These are phyloP conservation scores for Chrysanthemum seticuspe DNA, from an alignment of 129 eudicot species.

Conservation along the genomic window DNA sequence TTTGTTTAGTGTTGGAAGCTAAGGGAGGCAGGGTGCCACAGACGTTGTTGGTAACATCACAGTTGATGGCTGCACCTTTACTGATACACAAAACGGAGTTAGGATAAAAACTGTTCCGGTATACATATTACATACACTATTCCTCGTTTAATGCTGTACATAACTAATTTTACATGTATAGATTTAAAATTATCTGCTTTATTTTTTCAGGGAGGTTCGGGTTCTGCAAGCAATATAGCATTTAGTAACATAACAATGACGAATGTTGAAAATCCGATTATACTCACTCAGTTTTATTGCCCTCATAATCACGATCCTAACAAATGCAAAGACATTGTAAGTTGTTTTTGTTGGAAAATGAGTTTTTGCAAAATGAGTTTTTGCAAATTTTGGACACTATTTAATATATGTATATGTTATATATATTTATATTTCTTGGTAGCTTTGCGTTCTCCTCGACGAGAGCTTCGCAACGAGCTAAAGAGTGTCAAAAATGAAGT, in stretches of 20 bases:
- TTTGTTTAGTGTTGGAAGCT: conserved; percentile 23
- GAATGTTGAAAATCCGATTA: conserved; percentile 19
- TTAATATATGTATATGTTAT: no score
- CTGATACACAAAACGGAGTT: conserved; percentile 26
- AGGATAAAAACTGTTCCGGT: conserved; percentile 31
- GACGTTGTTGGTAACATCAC: conserved; percentile 15
- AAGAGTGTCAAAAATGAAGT: no score
- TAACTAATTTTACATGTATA: background rate
- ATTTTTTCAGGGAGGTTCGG: conserved; percentile 21
- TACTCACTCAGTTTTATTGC: conserved; percentile 30
- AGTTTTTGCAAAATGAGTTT: no score
- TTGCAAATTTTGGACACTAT: no score
- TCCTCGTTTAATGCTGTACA: background rate
- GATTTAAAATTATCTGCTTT: background rate
- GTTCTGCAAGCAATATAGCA: conserved; percentile 16
- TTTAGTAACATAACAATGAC: conserved; percentile 18
- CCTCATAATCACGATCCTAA: conserved; percentile 8
- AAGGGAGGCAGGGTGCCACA: conserved; percentile 15
- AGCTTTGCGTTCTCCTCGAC: no score
- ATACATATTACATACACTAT: background rate
- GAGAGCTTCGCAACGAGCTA: no score
- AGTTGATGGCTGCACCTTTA: conserved; percentile 8
- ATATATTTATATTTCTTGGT: no score
- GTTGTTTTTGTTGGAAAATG: no score
- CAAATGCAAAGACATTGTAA: background rate